Conservation (phyloP, 2,329 filamentous ascomycete species). For the Botryotinia convoluta region DNA sequence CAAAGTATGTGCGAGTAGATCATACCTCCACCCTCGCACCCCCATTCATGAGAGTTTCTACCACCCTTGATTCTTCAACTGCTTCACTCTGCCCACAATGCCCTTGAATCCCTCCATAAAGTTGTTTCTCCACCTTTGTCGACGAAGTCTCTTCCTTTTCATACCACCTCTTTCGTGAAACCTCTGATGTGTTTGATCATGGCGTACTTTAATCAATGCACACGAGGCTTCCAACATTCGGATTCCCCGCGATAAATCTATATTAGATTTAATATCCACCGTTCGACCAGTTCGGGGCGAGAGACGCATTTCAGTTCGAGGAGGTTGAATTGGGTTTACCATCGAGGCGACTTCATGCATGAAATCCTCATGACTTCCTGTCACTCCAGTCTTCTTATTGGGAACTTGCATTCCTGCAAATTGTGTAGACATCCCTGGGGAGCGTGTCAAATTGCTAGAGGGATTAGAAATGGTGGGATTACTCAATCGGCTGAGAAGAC, state of each 20-base stretch:
- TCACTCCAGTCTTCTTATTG: background rate
- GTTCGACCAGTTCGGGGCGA: constrained; percentile 33
- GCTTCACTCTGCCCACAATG: constrained; percentile 61
- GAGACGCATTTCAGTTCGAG: constrained; percentile 26
- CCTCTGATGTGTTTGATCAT: constrained; percentile 56
- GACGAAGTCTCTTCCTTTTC: constrained; percentile 72
- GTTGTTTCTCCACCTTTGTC: constrained; percentile 64
- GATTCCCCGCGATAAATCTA: constrained; percentile 34
- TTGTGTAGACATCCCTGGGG: background rate
- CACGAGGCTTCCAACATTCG: constrained; percentile 43
- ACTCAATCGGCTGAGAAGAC: background rate
- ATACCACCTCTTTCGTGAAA: constrained; percentile 74
- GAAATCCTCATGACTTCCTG: background rate
- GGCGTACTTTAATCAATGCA: constrained; percentile 55
- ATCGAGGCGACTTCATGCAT: background rate
- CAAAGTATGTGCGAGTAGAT: constrained; percentile 14
- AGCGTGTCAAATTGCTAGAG: background rate
- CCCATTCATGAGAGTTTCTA: constrained; percentile 42
- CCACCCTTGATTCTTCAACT: constrained; percentile 78
- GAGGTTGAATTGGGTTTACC: background rate
- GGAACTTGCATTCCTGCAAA: background rate
- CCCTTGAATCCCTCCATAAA: constrained; percentile 69
- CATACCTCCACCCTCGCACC: constrained; percentile 20
- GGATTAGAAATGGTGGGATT: background rate
- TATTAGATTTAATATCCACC: constrained; percentile 24